Evolutionary conservation across 83 land plant species (phyloP).

Genomic region (Isoetes engelmannii): DNA sequence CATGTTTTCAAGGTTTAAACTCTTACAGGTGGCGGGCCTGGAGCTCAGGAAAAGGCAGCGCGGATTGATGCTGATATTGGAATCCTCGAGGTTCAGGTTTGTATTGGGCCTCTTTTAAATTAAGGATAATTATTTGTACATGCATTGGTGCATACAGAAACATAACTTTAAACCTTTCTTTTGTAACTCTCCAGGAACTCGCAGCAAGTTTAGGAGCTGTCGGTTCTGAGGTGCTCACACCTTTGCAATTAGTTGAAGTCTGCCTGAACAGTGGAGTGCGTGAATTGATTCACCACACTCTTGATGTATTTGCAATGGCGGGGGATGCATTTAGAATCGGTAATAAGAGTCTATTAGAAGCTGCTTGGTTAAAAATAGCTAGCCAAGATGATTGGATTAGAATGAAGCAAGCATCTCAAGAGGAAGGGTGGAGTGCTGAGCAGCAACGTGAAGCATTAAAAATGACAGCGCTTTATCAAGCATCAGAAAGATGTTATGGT

Average conservation of each 20-base stretch:
- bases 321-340: slow-evolving; percentile 52
- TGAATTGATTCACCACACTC: slow-evolving; percentile 46
- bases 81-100: slow-evolving; percentile 71
- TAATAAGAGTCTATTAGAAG: slow-evolving; percentile 66
- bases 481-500: slow-evolving; percentile 70
- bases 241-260: slow-evolving; percentile 58
- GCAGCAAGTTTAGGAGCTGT: slow-evolving; percentile 23
- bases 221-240: slow-evolving; percentile 41
- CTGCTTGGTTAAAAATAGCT: slow-evolving; percentile 72
- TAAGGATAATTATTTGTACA: not conserved
- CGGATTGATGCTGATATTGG: slow-evolving; percentile 73
- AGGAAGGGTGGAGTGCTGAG: slow-evolving; percentile 88
- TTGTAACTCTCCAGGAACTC: slow-evolving; percentile 26
- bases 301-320: slow-evolving; percentile 79
- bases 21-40: slow-evolving; percentile 47
- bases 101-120: not conserved
- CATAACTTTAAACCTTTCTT: not conserved
- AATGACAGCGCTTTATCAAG: slow-evolving; percentile 61
- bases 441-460: slow-evolving; percentile 39
- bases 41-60: slow-evolving; percentile 31
- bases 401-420: slow-evolving; percentile 47
- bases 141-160: not conserved
- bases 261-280: slow-evolving; percentile 47
- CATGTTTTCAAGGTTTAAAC: not conserved
- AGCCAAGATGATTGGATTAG: slow-evolving; percentile 74